A percentile compares a stretch with the other conserved stretches of the same genome.
These are phyloP conservation scores for Circinella umbellata DNA, from an alignment of 371 early-diverging fungal genomes.

Conservation along the genomic window DNA sequence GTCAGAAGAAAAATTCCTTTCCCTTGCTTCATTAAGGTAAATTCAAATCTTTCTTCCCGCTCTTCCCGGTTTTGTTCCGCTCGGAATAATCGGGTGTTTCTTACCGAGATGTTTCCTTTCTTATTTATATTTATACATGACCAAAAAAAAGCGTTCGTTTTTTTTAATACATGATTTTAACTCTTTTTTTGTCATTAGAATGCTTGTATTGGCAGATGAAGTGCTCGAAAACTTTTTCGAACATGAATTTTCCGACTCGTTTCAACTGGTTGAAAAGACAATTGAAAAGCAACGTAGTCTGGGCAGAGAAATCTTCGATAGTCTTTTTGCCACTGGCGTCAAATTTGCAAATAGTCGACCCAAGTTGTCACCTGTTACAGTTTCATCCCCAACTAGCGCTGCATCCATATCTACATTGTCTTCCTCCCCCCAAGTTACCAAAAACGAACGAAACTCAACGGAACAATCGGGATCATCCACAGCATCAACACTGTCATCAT, in stretches of 20 bases:
- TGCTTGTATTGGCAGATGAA: constrained; percentile 78
- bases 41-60: neutral
- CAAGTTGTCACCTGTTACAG: constrained; percentile 4
- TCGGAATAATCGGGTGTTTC: no score
- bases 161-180: neutral
- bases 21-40: constrained; percentile 48
- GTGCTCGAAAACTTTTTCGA: constrained; percentile 73
- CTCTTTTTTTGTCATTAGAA: constrained; percentile 38
- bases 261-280: constrained; percentile 65
- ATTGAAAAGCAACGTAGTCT: constrained; percentile 62
- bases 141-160: neutral
- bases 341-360: constrained; percentile 35
- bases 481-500: constrained; percentile 17
- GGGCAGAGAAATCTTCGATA: constrained; percentile 64
- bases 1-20: constrained; percentile 33
- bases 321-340: constrained; percentile 50
- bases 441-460: neutral
- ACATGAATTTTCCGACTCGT: constrained; percentile 65
- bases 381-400: constrained; percentile 3
- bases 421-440: neutral
- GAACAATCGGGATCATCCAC: neutral
- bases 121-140: no score
- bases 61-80: no score
- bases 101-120: no score
- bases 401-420: neutral